Base-by-base conservation (phyloP, 139 green algal genomes). In the Yamagishiella unicocca region DNA sequence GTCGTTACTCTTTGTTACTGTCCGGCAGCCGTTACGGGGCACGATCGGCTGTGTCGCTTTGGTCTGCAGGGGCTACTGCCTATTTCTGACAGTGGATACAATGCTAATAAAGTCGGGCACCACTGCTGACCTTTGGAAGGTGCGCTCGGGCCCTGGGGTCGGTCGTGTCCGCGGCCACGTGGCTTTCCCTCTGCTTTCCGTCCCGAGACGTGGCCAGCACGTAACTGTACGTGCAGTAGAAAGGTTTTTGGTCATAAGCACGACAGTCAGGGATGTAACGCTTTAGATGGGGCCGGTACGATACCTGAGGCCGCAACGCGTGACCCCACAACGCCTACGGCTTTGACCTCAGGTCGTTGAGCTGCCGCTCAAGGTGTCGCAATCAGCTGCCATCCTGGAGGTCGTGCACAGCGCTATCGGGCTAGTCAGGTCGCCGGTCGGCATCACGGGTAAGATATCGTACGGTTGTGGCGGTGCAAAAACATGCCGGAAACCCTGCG, bases 351-450 rank as follows among this genome's bases (percentile, higher is more conserved):
- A 97, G 94, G 90, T 83, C 24, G 91, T 95, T 1, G 92, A 95
- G 77, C 2, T 95, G 12, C 95, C 96, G 4, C 87, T 99, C 37
- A 97, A 97, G 87, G 83, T 97, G 35, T 92, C 92, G 4, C 97
- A 99, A 82, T 97, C 95, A 8, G 94, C 95, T 7, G 97, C 97
- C 6, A 58, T 98, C 0, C 54, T 98, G 88, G 97, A 99, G 91
- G 91, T 97, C 76, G 37, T 98, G n/a, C 97, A 99, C 90, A 93
- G 91, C 37, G 89, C 90, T 0, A 2, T 96, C 5, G 95, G 97
- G 37, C 40, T 99, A 1, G 96, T 98, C 43, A 91, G 94, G 25
- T 97, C 95, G 0, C 96, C 97, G 1, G 90, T 98, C 1, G 76
- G 93, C 27, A 95, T 98, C 79, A 99, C 96, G 90, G 92, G 95